Evolutionary conservation across 2,329 filamentous ascomycete genomes (phyloP), one percentile per base, ranked within the genome.

Genomic region (Fusarium tupiense): DNA sequence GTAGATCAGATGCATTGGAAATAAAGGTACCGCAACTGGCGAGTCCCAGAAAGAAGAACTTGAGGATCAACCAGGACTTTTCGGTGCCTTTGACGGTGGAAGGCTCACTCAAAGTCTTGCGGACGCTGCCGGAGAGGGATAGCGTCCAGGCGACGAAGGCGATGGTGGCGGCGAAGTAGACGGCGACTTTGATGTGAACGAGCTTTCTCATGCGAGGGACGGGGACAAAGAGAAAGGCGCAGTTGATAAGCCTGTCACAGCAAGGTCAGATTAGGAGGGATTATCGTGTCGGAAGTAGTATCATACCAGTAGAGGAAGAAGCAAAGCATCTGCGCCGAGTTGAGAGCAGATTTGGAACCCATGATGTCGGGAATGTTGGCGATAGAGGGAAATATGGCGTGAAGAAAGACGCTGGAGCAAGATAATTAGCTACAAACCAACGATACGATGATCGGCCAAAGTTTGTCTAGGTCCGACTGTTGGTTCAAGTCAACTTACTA

Each of bases 11-110:
- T 8, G 64, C 64, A 29, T 67, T 67, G 2, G 64, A 50, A 1
- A 67, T 67, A 1, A 67, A 67, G 8, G 64, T 67, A 0, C 64
- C 64, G 19, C 64, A 67, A 16, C 64, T 67, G 0, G 64, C 64
- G 6, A 67, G 64, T 10, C 64, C 64, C 0, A 67, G 5, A 6
- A 67, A 67, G 44, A 67, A 67, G 31, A 67, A 67, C 43, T 44
- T 66, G n/a, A 67, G 61, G n/a, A 67, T 67, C 31, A 67, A 19
- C 64, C 64, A 67, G 0, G 64, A 67, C 43, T 67, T 67, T 6
- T 67, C 61, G 0, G 64, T 50, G 3, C 64, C 64, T 1, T 50
- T 4, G 6, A 67, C 16, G 6, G 50, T 67, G 0, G 64, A 33
- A 0, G 64, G 64, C 17, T 67, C 64, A 9, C 24, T 20, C 17